phyloP scores from a whole-genome alignment of 441 rosid species.

The Croton laevigatus region DNA sequence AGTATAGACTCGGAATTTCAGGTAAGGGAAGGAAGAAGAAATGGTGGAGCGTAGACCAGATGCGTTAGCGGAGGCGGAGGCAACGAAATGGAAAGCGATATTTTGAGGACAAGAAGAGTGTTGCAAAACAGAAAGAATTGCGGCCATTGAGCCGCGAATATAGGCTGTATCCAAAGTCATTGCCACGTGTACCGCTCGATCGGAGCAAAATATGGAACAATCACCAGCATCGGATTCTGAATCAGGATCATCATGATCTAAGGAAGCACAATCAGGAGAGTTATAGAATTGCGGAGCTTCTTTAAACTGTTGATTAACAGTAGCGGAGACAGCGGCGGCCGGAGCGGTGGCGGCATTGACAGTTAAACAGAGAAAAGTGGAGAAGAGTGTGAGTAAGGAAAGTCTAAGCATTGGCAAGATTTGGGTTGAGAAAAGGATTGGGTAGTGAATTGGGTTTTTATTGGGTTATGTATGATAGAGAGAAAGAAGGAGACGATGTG shows the following conservation, averaged over 20 bases:
- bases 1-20: conserved; percentile 53
- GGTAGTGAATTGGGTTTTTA: not conserved
- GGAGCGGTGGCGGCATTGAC: conserved; percentile 27
- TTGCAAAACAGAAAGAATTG: conserved; percentile 79
- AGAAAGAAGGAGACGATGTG: conserved; percentile 11
- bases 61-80: conserved; percentile 60
- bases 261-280: conserved; percentile 60
- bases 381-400: conserved; percentile 11
- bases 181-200: conserved; percentile 72
- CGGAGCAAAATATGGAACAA: conserved; percentile 39
- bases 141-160: conserved; percentile 95
- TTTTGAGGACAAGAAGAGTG: conserved; percentile 91
- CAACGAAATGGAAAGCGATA: conserved; percentile 77
- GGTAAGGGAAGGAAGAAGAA: conserved; percentile 75
- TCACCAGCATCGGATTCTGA: conserved; percentile 22
- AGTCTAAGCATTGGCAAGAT: conserved; percentile 2
- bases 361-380: conserved; percentile 3
- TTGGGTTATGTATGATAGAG: not conserved
- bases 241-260: conserved; percentile 14
- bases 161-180: conserved; percentile 81
- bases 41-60: conserved; percentile 52
- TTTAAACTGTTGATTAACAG: conserved; percentile 49
- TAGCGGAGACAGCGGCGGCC: conserved; percentile 6
- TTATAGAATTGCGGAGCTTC: conserved; percentile 95
- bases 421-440: conserved; percentile 9